Conservation (phyloP, 495 filamentous ascomycete species). For the Endocarpon pusillum region DNA sequence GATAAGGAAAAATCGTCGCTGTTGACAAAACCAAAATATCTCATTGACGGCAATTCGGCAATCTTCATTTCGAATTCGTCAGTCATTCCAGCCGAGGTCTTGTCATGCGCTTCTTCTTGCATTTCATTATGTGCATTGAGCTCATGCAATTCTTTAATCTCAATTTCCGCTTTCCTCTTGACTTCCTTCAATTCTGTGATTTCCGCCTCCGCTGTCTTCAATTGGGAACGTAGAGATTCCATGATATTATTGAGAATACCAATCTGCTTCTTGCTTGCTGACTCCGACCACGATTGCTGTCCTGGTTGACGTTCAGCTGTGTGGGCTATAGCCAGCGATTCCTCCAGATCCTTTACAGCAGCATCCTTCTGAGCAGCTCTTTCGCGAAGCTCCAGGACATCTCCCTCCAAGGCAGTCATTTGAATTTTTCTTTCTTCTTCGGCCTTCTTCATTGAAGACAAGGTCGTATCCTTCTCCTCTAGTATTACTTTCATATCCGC, state of each 20-base stretch:
- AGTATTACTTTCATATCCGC: constrained; percentile 5
- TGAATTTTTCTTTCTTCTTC: constrained; percentile 5
- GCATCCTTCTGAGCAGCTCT: constrained; percentile 14
- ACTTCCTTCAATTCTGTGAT: constrained; percentile 1
- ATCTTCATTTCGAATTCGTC: no score
- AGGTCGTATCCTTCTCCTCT: constrained; percentile 11
- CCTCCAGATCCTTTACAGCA: constrained; percentile 19
- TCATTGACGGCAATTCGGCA: no score
- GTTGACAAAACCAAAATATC: no score
- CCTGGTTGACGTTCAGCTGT: neutral
- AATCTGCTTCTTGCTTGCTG: constrained; percentile 6
- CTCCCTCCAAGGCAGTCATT: constrained; percentile 7
- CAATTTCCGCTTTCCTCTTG: no score
- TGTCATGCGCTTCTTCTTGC: no score
- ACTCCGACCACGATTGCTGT: no score
- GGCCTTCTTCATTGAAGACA: constrained; percentile 5
- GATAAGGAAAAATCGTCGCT: no score
- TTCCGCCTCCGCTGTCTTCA: constrained; percentile 8
- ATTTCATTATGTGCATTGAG: no score
- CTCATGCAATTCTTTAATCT: no score
- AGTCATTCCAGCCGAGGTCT: no score
- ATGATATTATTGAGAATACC: constrained; percentile 6
- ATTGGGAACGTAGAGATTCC: constrained; percentile 8
- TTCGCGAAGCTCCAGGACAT: constrained; percentile 6
- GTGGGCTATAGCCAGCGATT: constrained; percentile 2